Evolutionary conservation across 2,329 filamentous ascomycete species (phyloP), one percentile per base, ranked within the genome.

Genomic region (Aspergillus amoenus): DNA sequence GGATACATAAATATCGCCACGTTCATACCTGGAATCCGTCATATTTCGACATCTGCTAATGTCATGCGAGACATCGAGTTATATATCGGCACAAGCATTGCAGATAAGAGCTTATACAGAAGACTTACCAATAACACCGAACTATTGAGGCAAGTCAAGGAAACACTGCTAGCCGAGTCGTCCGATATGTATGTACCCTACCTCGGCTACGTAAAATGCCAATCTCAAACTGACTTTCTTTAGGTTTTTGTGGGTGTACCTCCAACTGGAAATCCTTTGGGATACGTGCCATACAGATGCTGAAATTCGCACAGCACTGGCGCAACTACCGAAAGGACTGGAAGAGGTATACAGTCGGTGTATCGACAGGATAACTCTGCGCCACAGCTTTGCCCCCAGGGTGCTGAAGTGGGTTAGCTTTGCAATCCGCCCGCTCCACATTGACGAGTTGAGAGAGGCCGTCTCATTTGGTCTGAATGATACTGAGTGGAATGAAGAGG

Each of bases 261-360:
- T 66, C 9, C 61, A 65, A 45, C 32, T 65, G 37, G 64, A 66
- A 43, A 63, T 66, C 37, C 58, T 66, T 3, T 66, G 62, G 64
- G 56, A 63, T n/a, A 61, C 54, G 0, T 66, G 63, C 45, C 44
- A 56, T 37, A 62, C 62, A 2, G 63, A 66, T 44, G 42, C 43
- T n/a, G 57, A 57, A 48, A 66, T 66, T 40, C 55, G 49, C 15
- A 27, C 42, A 30, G 57, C 58, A 1, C 49, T 66, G n/a, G 11
- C 3, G 12, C 17, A 27, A 22, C 55, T 66, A 13, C 63, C 63
- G n/a, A 61, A 44, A 41, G 62, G 52, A 15, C 55, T 66, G 34
- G 63, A 65, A 44, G 64, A 64, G 4, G 65, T 59, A 17, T 66
- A 65, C 21, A 13, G 39, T 18, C 58, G 61, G 30, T 65, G 61